Evolutionary conservation across 768 basidiomycete species (phyloP).

Genomic region (Boletus rufocinnamomeus): DNA sequence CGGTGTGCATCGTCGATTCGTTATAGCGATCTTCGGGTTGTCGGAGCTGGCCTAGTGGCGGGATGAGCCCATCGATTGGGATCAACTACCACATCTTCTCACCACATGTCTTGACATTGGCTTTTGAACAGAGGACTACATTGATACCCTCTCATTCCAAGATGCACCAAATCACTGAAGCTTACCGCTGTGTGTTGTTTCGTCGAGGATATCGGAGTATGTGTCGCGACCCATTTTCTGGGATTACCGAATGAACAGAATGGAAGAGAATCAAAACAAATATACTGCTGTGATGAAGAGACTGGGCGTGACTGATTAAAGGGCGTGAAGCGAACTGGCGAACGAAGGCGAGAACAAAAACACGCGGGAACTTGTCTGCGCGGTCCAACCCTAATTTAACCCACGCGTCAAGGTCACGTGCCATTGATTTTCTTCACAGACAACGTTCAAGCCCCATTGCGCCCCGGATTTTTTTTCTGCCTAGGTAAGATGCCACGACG

Average conservation of each 20-base stretch:
- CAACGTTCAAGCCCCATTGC: constrained; percentile 1
- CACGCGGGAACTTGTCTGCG: constrained; percentile 27
- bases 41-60: constrained; percentile 14
- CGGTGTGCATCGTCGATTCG: not conserved
- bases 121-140: constrained; percentile 1
- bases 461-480: not conserved
- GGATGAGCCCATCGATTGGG: constrained; percentile 3
- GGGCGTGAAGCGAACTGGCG: constrained; percentile 30
- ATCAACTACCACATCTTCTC: not conserved
- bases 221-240: constrained; percentile 34
- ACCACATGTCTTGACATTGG: constrained; percentile 11
- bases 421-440: constrained; percentile 18
- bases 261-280: constrained; percentile 15
- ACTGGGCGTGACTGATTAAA: constrained; percentile 13
- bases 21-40: constrained; percentile 11
- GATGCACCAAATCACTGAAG: not conserved
- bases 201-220: constrained; percentile 47
- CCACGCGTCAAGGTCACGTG: constrained; percentile 34
- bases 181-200: constrained; percentile 35
- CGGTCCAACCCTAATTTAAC: constrained; percentile 26
- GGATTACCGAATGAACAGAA: constrained; percentile 17
- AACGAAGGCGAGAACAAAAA: constrained; percentile 29
- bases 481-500: constrained; percentile 13
- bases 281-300: constrained; percentile 2
- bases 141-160: not conserved